Percentiles rank a stretch among this genome's conserved stretches.
These are phyloP conservation scores for Brassica nigra DNA, from an alignment of 345 rosid species.

Conservation along the genomic window DNA sequence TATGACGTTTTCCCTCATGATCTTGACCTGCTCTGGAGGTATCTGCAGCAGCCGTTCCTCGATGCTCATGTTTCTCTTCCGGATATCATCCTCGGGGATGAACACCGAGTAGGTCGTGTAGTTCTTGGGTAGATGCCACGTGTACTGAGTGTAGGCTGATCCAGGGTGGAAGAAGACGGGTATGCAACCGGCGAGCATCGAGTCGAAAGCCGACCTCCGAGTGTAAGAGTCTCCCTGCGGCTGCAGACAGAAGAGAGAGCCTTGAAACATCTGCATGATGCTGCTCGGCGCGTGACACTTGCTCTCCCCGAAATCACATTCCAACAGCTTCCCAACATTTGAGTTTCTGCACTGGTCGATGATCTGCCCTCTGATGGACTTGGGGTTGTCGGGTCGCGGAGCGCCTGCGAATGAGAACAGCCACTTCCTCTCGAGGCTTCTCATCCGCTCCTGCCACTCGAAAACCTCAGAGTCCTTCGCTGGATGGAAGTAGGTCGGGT, in stretches of 20 bases:
- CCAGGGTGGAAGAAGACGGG: constrained; percentile 95
- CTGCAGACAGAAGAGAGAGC: constrained; percentile 81
- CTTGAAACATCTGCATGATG: constrained; percentile 85
- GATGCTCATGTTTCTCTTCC: constrained; percentile 70
- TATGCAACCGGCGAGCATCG: constrained; percentile 87
- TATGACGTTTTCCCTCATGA: constrained; percentile 74
- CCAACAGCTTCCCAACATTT: constrained; percentile 62
- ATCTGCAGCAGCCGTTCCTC: constrained; percentile 75
- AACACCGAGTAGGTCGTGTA: constrained; percentile 80
- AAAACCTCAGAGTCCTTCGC: constrained; percentile 79
- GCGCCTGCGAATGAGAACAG: constrained; percentile 96
- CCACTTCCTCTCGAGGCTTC: constrained; percentile 80
- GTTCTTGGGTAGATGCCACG: constrained; percentile 92
- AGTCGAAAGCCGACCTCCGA: constrained; percentile 82
- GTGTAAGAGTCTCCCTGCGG: constrained; percentile 97
- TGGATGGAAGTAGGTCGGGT: constrained; percentile 91
- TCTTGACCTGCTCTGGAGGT: constrained; percentile 68
- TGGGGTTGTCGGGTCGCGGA: constrained; percentile 70
- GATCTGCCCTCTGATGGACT: constrained; percentile 84
- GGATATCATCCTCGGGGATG: constrained; percentile 81
- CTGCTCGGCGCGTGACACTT: constrained; percentile 94
- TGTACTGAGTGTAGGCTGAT: constrained; percentile 85
- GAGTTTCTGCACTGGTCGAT: constrained; percentile 68
- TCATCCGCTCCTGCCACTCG: constrained; percentile 82
- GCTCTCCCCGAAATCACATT: constrained; percentile 90